Base-by-base conservation (phyloP, 2,329 filamentous ascomycete genomes). In the Epichloe aotearoae region DNA sequence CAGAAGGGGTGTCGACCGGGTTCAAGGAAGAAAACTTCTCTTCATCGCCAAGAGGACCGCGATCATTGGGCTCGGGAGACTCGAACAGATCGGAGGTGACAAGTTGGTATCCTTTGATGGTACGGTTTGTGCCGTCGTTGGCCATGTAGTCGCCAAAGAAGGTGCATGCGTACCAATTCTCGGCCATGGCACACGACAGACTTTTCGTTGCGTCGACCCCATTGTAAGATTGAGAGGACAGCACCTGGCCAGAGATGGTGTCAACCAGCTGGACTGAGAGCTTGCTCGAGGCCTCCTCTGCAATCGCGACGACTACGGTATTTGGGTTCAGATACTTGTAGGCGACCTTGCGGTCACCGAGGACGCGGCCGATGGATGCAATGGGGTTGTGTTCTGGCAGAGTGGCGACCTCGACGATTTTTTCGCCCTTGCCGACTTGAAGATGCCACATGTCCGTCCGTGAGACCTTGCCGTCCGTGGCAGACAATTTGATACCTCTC, bases 281-380 rank as follows among this genome's bases (percentile, higher is more conserved):
- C 1, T 75, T 75, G 3, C 72, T 75, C 3, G 74, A 61, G 11
- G 72, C 69, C 20, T 83, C 76, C 36, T 84, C 75, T 2, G 82
- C 69, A 1, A 86, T 75, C 1, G 86, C 86, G 44, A 95, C 74
- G 1, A 97, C 76, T 2, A 89, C 74, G 6, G 88, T 77, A 67
- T 95, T 96, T 0, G 87, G 82, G 69, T 94, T 95, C 40, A 98
- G 72, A 64, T 97, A 97, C 70, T 98, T 98, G 79, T 98, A 98
- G 55, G 91, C 79, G 46, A 98, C 93, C n/a, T 83, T 83, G 42
- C 93, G 81, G 61, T 98, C 86, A 26, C 89, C 90, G 20, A 98
- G 78, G 1, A 97, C 93, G 53, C 88, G 88, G 10, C 93, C 93
- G 58, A 98, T 95, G 1, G 93, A 97, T 3, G 93, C 91, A 46